Evolutionary conservation across 257 asterid genomes (phyloP), one percentile per base, ranked within the genome.

Genomic region (Thymus mandschuricus): DNA sequence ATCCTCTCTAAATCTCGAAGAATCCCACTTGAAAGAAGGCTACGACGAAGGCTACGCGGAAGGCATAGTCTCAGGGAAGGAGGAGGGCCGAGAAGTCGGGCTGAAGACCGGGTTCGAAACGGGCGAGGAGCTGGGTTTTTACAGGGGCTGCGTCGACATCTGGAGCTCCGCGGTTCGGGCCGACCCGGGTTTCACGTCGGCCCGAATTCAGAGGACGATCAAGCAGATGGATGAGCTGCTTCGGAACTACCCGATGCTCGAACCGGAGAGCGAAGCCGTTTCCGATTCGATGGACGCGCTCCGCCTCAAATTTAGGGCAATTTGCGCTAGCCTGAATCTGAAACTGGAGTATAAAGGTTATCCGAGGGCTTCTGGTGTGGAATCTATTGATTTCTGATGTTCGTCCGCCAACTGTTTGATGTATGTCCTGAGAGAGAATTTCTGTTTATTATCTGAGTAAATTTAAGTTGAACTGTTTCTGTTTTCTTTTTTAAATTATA

Each of bases 61-160:
- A 58, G 95, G 95, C 27, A 59, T 83, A 40, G 65, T 73, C 54
- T 71, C 90, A 2, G 88, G 92, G 0, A 85, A 80, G 73, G 84
- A 82, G 62, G 95, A 85, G 63, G 93, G 93, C 60, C 69, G 71
- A 8, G 77, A 81, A 74, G 90, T 89, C 61, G 88, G 95, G 64
- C 76, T 87, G 9, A 83, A 81, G 73, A 78, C 71, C 46, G 92
- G 96, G 56, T 92, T 86, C 46, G 79, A 86, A 79, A 71, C 74
- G 15, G 96, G 97, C 49, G 83, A 84, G 50, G 90, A 88, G 71
- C 66, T 86, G 75, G 97, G 96, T 28, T 83, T 87, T 30, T 85
- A 84, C 76, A 84, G 90, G 64, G 88, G 94, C 35, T 80, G 88
- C 63, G 55, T 86, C 70, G 87, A 76, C 27, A 56, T 80, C 0